Base-by-base conservation (phyloP, 2,329 filamentous ascomycete genomes). In the Claviceps sp. region DNA sequence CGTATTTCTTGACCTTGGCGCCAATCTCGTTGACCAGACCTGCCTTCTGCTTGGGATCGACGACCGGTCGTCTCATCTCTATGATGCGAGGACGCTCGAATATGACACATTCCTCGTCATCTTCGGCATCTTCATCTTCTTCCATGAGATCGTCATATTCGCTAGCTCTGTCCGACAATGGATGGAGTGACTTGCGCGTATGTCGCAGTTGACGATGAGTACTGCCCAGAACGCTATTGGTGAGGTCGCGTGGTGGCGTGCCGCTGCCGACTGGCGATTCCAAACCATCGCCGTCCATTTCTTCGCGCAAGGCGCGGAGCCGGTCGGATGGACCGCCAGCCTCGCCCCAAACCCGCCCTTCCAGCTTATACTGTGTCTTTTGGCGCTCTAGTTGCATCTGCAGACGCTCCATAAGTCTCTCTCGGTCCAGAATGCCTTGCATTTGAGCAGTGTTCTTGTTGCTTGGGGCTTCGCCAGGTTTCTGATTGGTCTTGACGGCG, bases 291-390 rank as follows among this genome's bases (percentile, higher is more conserved):
- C 75, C 74, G 56, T 97, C 93, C 93, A 98, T 98, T 69, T 90
- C 84, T 69, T 97, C 91, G 54, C 93, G 85, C 48, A 97, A 75
- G 58, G 94, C 91, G 58, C 93, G 85, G 54, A 98, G 75, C 61
- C 90, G 84, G 70, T 98, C 93, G 45, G 89, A 96, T 13, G 93
- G 91, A 38, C 88, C 88, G 57, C 85, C 77, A 50, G 78, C 73
- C 56, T 94, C 87, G 56, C 84, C 84, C 86, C 91, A 95, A 8
- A 89, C 83, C 66, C 88, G 88, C 59, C 93, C 93, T 68, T 97
- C 93, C 36, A 98, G 80, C 69, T 96, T 96, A 70, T 89, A 95
- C 65, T 97, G 90, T 1, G 93, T 97, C 78, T 97, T 97, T 57
- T 95, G 91, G 57, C 93, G 78, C 72, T 97, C 91, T 43, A 98